Percentiles rank a stretch among this genome's conserved stretches.
These are phyloP conservation scores for Letharia lupina DNA, from an alignment of 495 filamentous ascomycete genomes.

Conservation along the genomic window DNA sequence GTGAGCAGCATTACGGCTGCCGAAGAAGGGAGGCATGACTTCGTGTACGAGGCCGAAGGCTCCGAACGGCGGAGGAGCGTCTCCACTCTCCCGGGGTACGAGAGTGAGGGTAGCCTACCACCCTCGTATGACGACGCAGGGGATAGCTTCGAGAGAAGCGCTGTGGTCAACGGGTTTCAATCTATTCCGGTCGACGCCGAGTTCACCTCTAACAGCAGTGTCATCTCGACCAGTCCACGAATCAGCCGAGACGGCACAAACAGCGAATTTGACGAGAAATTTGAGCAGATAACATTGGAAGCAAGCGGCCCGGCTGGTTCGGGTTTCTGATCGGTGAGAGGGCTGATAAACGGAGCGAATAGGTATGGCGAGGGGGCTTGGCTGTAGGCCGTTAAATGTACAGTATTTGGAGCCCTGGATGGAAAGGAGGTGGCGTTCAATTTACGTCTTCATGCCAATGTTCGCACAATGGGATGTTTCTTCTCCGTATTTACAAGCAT, in stretches of 20 bases:
- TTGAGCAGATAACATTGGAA: conserved; percentile 23
- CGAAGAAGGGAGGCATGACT: conserved; percentile 31
- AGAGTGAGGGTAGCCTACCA: conserved; percentile 26
- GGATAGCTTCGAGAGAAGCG: neutral
- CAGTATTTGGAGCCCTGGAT: neutral
- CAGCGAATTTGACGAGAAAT: conserved; percentile 24
- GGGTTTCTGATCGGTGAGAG: neutral
- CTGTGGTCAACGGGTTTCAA: conserved; percentile 18
- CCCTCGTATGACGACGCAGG: conserved; percentile 22
- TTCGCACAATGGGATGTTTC: neutral
- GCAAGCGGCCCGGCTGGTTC: conserved; percentile 2
- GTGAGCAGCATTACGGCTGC: conserved; percentile 40
- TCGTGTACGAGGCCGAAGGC: conserved; percentile 16
- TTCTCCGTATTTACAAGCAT: neutral
- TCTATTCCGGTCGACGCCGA: conserved; percentile 18
- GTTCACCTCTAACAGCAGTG: conserved; percentile 26
- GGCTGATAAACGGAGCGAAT: neutral
- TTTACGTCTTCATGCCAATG: neutral
- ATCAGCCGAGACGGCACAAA: conserved; percentile 26
- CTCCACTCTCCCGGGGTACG: conserved; percentile 24
- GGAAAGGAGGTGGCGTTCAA: neutral
- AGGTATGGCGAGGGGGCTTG: neutral
- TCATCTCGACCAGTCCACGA: conserved; percentile 27
- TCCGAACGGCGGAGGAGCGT: conserved; percentile 22
- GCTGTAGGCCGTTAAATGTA: neutral